A percentile compares a stretch with the other conserved stretches of the same genome.
phyloP scores from a whole-genome alignment of 2,329 filamentous ascomycete genomes.

The Thyridium curvatum region DNA sequence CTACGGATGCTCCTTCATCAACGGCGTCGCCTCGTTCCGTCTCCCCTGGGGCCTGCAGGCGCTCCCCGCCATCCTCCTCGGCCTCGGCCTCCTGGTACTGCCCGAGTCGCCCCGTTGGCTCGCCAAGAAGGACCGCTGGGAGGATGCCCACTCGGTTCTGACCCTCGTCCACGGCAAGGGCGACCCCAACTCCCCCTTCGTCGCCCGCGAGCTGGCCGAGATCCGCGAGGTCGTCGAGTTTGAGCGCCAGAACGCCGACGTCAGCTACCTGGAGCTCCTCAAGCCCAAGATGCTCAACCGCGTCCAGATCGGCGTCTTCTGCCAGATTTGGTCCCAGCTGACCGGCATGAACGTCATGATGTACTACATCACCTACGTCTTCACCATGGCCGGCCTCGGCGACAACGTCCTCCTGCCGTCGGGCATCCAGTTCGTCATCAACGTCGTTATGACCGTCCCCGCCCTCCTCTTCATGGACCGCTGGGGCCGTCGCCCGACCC shows the following conservation, averaged over 20 bases:
- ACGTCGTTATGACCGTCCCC: slow-evolving; percentile 71
- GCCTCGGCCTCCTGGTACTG: slow-evolving; percentile 32
- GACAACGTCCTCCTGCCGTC: slow-evolving; percentile 57
- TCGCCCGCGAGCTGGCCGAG: slow-evolving; percentile 61
- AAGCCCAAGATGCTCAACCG: slow-evolving; percentile 69
- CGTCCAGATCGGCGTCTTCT: slow-evolving; percentile 64
- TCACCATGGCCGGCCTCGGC: slow-evolving; percentile 62
- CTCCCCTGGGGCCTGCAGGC: slow-evolving; percentile 42
- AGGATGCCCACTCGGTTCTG: slow-evolving; percentile 40
- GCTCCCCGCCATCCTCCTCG: slow-evolving; percentile 34
- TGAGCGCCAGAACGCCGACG: slow-evolving; percentile 62
- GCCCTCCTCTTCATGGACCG: slow-evolving; percentile 69
- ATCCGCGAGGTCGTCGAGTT: slow-evolving; percentile 71
- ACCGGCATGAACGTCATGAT: slow-evolving; percentile 74
- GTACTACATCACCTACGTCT: slow-evolving; percentile 67
- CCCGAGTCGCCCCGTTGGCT: slow-evolving; percentile 46
- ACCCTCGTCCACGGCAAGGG: slow-evolving; percentile 57
- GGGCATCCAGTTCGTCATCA: slow-evolving; percentile 71
- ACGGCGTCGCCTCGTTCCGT: slow-evolving; percentile 39
- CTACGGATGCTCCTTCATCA: slow-evolving; percentile 37
- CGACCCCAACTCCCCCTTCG: slow-evolving; percentile 57
- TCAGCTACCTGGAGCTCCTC: slow-evolving; percentile 67
- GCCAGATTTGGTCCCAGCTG: slow-evolving; percentile 69
- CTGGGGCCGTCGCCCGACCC: slow-evolving; percentile 65
- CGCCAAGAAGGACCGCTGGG: slow-evolving; percentile 39